phyloP scores from a whole-genome alignment of 2,329 filamentous ascomycete species.

The Cercospora sp. region DNA sequence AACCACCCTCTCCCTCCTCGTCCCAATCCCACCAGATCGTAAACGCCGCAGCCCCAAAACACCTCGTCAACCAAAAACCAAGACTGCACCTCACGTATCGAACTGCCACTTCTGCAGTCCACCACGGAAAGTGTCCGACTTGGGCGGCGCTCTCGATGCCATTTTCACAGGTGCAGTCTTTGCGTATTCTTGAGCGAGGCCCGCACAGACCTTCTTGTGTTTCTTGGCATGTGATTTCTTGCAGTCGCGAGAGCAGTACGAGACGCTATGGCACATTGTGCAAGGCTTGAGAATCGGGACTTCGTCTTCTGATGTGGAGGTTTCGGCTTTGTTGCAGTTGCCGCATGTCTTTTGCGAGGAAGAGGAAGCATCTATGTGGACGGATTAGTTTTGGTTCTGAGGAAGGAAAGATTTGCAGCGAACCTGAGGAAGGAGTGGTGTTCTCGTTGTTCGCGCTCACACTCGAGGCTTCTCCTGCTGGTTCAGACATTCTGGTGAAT shows the following conservation, averaged over 20 bases:
- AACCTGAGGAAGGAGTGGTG: background rate
- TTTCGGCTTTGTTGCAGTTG: constrained; percentile 22
- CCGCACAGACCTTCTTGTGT: constrained; percentile 45
- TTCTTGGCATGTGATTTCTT: constrained; percentile 43
- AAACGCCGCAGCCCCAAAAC: background rate
- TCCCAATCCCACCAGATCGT: background rate
- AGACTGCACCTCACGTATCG: constrained; percentile 30
- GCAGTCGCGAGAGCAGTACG: constrained; percentile 45
- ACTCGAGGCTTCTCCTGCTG: background rate
- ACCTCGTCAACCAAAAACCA: no score
- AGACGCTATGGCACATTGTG: constrained; percentile 42
- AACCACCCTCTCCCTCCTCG: background rate
- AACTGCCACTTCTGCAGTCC: constrained; percentile 46
- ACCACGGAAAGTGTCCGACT: constrained; percentile 36
- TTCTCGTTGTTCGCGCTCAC: background rate
- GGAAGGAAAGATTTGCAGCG: background rate
- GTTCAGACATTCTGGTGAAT: background rate
- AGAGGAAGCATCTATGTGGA: background rate
- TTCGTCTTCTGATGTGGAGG: constrained; percentile 17
- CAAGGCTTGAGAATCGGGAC: constrained; percentile 38
- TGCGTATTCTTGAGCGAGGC: constrained; percentile 42
- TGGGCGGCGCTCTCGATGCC: constrained; percentile 39
- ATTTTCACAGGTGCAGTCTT: constrained; percentile 43
- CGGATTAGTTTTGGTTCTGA: background rate
- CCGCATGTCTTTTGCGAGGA: constrained; percentile 11